phyloP scores from a whole-genome alignment of 306 rosid genomes.

The Prunus kanzakura region DNA sequence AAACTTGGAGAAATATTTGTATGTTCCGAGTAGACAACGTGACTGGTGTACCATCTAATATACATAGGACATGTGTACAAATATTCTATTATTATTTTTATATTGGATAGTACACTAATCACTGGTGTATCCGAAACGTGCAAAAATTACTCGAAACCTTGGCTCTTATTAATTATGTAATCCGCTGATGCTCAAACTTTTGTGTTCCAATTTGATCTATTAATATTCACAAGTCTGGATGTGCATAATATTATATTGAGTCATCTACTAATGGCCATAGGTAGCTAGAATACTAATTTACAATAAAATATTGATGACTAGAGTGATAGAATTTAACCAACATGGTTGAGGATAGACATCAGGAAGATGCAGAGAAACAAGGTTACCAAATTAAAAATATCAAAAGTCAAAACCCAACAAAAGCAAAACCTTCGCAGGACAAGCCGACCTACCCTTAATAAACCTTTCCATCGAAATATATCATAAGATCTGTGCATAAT shows the following conservation, averaged over 20 bases:
- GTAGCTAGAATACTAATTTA: too few species aligned
- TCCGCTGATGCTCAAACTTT: neutral
- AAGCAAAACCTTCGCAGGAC: neutral
- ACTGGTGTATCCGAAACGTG: fast-evolving
- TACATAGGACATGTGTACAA: too few species aligned
- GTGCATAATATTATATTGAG: neutral
- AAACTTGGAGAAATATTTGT: neutral
- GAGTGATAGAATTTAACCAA: too few species aligned
- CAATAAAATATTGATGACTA: too few species aligned
- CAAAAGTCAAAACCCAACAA: neutral
- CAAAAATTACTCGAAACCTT: too few species aligned
- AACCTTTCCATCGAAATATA: neutral
- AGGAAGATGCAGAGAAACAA: neutral
- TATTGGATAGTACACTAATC: too few species aligned
- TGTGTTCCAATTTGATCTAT: neutral
- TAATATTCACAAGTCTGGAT: neutral
- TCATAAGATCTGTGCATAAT: neutral
- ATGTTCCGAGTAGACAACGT: fast-evolving
- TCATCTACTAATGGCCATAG: too few species aligned
- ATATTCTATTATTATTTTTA: too few species aligned
- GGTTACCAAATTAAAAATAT: neutral
- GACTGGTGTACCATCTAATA: too few species aligned
- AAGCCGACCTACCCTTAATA: neutral
- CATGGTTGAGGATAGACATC: neutral
- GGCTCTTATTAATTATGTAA: neutral